These are phyloP conservation scores for Neocatenulostroma microsporum DNA, from an alignment of 2,329 filamentous ascomycete species.

Conservation along the genomic window DNA sequence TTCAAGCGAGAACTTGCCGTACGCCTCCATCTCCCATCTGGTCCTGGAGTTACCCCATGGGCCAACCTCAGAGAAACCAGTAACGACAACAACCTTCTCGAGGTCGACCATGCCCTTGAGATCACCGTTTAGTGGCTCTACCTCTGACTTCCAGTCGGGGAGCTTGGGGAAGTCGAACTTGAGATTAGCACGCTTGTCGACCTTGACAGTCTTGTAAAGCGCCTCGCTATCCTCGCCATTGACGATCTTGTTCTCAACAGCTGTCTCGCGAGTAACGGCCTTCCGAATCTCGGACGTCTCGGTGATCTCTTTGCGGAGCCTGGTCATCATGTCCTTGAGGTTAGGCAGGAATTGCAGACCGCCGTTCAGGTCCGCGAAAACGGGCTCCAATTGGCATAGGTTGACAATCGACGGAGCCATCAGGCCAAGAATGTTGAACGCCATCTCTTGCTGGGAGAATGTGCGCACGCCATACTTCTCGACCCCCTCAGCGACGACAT, in stretches of 20 bases:
- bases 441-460: conserved; percentile 99
- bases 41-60: conserved; percentile 98
- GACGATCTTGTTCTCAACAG: conserved; percentile 94
- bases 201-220: conserved; percentile 87
- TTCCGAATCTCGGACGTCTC: conserved; percentile 90
- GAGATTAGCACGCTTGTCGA: conserved; percentile 93
- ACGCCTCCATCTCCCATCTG: conserved; percentile 98
- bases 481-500: conserved; percentile 92
- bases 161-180: conserved; percentile 91
- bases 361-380: conserved; percentile 95
- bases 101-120: conserved; percentile 98
- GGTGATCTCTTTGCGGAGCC: conserved; percentile 86
- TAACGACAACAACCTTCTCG: conserved; percentile 95
- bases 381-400: conserved; percentile 88
- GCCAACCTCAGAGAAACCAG: conserved; percentile 90
- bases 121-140: conserved; percentile 77
- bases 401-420: conserved; percentile 94
- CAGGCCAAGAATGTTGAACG: conserved; percentile 92
- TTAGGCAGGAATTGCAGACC: conserved; percentile 96
- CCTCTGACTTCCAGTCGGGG: conserved; percentile 84
- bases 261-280: conserved; percentile 90
- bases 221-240: conserved; percentile 89
- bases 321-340: conserved; percentile 88
- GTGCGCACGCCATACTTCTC: conserved; percentile 95
- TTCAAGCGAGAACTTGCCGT: conserved; percentile 93